Evolutionary conservation across 1,284 basidiomycete species (phyloP).

Genomic region (Sparassis latifolia): DNA sequence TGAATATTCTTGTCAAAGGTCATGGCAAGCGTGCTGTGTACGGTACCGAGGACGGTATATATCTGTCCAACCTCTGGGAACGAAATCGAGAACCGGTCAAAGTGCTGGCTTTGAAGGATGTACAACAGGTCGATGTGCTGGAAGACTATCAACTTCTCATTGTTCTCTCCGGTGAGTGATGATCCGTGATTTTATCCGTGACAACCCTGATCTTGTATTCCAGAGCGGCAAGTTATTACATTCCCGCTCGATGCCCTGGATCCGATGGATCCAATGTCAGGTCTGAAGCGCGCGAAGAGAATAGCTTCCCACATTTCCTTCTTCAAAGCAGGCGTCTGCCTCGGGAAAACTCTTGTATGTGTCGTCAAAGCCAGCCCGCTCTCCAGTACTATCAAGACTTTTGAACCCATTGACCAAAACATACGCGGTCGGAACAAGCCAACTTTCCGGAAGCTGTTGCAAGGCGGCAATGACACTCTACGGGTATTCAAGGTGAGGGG

Average conservation of each 20-base stretch:
- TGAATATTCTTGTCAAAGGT: conserved; percentile 36
- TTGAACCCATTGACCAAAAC: conserved; percentile 94
- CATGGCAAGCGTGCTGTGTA: conserved; percentile 88
- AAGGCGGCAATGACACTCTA: conserved; percentile 92
- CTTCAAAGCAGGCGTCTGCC: conserved; percentile 94
- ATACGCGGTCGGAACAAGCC: conserved; percentile 81
- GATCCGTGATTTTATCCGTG: background rate
- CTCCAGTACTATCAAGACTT: conserved; percentile 95
- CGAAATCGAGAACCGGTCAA: conserved; percentile 80
- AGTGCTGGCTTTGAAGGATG: conserved; percentile 85
- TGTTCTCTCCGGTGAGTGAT: conserved; percentile 74
- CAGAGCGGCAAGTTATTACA: conserved; percentile 92
- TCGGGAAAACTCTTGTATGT: conserved; percentile 93
- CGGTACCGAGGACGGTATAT: conserved; percentile 96
- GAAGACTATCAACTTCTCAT: conserved; percentile 96
- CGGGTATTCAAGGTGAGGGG: conserved; percentile 82
- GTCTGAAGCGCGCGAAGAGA: conserved; percentile 89
- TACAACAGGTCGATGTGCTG: conserved; percentile 93
- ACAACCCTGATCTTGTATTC: background rate
- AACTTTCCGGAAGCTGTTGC: conserved; percentile 90
- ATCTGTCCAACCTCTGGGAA: conserved; percentile 83
- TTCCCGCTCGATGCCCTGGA: conserved; percentile 95
- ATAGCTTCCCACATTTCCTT: conserved; percentile 97
- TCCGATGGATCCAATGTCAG: conserved; percentile 83
- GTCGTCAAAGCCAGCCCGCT: conserved; percentile 94